phyloP scores from a whole-genome alignment of 2,329 filamentous ascomycete species.

The Didymella glomerata region DNA sequence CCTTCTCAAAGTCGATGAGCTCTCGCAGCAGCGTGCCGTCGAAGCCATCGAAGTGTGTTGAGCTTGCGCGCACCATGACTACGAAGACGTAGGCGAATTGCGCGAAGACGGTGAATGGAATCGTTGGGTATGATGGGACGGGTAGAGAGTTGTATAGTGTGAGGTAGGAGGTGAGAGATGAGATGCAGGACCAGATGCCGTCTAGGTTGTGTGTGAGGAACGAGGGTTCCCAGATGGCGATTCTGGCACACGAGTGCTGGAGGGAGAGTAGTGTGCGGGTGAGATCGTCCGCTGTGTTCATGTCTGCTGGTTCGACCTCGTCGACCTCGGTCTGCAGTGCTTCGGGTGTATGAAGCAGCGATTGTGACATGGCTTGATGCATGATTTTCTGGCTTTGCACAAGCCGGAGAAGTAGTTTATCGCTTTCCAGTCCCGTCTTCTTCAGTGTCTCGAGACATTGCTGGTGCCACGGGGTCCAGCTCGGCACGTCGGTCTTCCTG shows the following conservation, averaged over 20 bases:
- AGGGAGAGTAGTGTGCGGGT: neutral
- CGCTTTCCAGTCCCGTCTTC: neutral
- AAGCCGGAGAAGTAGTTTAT: neutral
- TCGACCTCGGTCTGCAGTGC: neutral
- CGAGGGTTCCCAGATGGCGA: neutral
- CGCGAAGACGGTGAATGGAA: conserved; percentile 21
- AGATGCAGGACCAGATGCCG: conserved; percentile 1
- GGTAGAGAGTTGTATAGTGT: neutral
- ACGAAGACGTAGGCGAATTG: conserved; percentile 25
- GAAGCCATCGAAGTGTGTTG: conserved; percentile 2
- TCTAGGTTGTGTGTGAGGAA: neutral
- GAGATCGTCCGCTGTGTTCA: neutral
- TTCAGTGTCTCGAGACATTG: conserved; percentile 3
- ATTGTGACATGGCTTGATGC: neutral
- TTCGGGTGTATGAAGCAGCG: neutral
- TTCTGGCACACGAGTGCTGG: neutral
- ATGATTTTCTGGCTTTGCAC: conserved; percentile 2
- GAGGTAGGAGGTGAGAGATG: neutral
- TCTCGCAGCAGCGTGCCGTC: conserved; percentile 3
- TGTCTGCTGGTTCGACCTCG: neutral
- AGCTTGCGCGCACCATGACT: conserved; percentile 15
- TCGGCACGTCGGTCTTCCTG: conserved; percentile 9
- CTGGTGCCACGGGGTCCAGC: conserved; percentile 13
- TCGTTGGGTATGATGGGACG: conserved; percentile 3
- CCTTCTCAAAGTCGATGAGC: conserved; percentile 9